Evolutionary conservation across 2,329 filamentous ascomycete genomes (phyloP).

Genomic region (Fusarium graminum): DNA sequence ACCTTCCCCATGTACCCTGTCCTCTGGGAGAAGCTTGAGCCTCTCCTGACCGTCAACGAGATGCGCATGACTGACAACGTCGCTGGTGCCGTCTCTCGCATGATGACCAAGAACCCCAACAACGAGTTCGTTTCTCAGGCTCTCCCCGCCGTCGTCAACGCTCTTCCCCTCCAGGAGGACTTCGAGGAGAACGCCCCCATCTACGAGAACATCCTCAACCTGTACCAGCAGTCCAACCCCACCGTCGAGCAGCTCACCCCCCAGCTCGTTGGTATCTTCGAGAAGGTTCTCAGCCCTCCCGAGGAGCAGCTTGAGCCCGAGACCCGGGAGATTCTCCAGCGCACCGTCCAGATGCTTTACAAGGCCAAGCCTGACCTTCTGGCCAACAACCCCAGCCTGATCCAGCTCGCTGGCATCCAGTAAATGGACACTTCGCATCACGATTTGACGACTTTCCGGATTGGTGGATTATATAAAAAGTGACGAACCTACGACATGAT

Average conservation of each 20-base stretch:
- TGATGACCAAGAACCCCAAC: conserved; percentile 92
- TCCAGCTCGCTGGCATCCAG: conserved; percentile 51
- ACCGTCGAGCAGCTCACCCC: conserved; percentile 78
- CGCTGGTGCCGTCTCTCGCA: conserved; percentile 88
- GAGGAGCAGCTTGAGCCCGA: conserved; percentile 81
- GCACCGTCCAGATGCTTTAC: conserved; percentile 68
- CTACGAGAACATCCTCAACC: conserved; percentile 87
- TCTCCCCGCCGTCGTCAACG: conserved; percentile 80
- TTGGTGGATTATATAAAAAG: conserved; percentile 29
- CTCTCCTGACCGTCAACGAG: conserved; percentile 81
- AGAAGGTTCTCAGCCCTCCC: conserved; percentile 77
- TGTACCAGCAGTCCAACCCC: conserved; percentile 79
- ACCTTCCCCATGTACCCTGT: conserved; percentile 81
- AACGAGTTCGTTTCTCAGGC: conserved; percentile 84
- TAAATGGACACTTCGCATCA: conserved; percentile 34
- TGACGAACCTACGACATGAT: conserved; percentile 45
- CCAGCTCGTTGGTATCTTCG: conserved; percentile 77
- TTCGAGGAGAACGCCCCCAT: conserved; percentile 97
- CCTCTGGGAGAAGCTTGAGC: conserved; percentile 88
- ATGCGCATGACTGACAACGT: conserved; percentile 92
- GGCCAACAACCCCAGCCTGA: conserved; percentile 50
- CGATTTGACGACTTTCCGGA: conserved; percentile 37
- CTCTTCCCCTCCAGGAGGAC: conserved; percentile 91
- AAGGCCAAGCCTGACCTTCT: conserved; percentile 54
- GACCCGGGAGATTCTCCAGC: conserved; percentile 74